Percentiles rank a stretch among this genome's conserved stretches.
Conservation (phyloP, 495 filamentous ascomycete species). For the Chaetomidium leptoderma region DNA sequence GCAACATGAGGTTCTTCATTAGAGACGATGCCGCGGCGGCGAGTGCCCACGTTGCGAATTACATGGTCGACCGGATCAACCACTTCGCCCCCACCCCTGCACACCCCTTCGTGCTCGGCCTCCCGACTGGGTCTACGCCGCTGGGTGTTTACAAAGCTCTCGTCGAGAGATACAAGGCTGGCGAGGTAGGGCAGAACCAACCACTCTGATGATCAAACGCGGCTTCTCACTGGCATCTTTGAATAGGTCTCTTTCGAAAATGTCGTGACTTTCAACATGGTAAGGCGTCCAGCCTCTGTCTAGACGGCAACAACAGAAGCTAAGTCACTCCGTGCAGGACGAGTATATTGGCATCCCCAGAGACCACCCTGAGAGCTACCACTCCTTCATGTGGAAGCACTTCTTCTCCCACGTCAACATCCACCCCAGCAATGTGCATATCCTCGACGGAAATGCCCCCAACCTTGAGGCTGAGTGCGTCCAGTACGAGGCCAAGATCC, state of each 20-base stretch:
- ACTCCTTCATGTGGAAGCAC: constrained; percentile 87
- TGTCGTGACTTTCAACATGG: constrained; percentile 92
- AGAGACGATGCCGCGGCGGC: constrained; percentile 61
- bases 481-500: constrained; percentile 74
- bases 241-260: constrained; percentile 69
- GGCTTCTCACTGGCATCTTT: constrained; percentile 3
- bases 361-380: constrained; percentile 79
- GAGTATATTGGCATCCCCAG: constrained; percentile 81
- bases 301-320: background rate
- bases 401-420: constrained; percentile 88
- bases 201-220: background rate
- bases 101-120: constrained; percentile 75
- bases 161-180: constrained; percentile 69
- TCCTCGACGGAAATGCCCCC: constrained; percentile 76
- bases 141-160: constrained; percentile 73
- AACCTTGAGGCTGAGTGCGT: constrained; percentile 74
- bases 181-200: constrained; percentile 42
- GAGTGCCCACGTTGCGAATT: constrained; percentile 73
- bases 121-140: constrained; percentile 78
- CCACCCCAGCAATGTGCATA: constrained; percentile 72
- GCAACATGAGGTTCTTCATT: constrained; percentile 77
- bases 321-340: constrained; percentile 51
- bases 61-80: constrained; percentile 77
- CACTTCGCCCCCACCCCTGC: constrained; percentile 63
- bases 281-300: constrained; percentile 34